These are phyloP conservation scores for Microdochium bolleyi DNA, from an alignment of 2,329 filamentous ascomycete species.

Conservation along the genomic window DNA sequence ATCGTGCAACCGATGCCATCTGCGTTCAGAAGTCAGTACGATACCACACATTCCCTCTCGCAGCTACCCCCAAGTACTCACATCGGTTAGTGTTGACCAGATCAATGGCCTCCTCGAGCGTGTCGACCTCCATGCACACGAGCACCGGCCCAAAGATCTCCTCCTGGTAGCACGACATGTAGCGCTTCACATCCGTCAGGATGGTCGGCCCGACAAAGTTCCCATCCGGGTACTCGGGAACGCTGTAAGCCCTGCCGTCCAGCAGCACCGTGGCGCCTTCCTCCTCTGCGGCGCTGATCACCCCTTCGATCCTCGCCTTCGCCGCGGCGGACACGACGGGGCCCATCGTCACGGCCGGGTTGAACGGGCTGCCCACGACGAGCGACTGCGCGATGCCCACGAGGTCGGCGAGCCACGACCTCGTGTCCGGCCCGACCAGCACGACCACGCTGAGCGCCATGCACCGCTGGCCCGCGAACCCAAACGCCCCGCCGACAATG, in stretches of 20 bases:
- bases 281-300: slow-evolving; percentile 69
- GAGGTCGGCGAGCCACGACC: slow-evolving; percentile 72
- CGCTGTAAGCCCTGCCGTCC: slow-evolving; percentile 62
- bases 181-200: slow-evolving; percentile 69
- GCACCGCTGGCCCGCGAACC: slow-evolving; percentile 77
- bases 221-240: slow-evolving; percentile 69
- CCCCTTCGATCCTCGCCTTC: slow-evolving; percentile 67
- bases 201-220: slow-evolving; percentile 83
- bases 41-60: not conserved
- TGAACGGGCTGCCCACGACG: slow-evolving; percentile 73
- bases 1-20: slow-evolving; percentile 79
- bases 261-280: slow-evolving; percentile 79
- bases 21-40: not conserved
- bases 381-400: slow-evolving; percentile 67
- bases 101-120: slow-evolving; percentile 71
- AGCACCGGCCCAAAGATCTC: slow-evolving; percentile 84
- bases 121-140: slow-evolving; percentile 71
- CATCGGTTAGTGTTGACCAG: slow-evolving; percentile 78
- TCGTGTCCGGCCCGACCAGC: slow-evolving; percentile 70
- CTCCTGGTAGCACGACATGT: slow-evolving; percentile 79
- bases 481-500: slow-evolving; percentile 76
- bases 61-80: not conserved
- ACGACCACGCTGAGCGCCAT: slow-evolving; percentile 85
- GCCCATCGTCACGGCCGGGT: slow-evolving; percentile 70
- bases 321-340: slow-evolving; percentile 75